phyloP scores from a whole-genome alignment of 2,329 filamentous ascomycete species.

The Aspergillus glaucus region DNA sequence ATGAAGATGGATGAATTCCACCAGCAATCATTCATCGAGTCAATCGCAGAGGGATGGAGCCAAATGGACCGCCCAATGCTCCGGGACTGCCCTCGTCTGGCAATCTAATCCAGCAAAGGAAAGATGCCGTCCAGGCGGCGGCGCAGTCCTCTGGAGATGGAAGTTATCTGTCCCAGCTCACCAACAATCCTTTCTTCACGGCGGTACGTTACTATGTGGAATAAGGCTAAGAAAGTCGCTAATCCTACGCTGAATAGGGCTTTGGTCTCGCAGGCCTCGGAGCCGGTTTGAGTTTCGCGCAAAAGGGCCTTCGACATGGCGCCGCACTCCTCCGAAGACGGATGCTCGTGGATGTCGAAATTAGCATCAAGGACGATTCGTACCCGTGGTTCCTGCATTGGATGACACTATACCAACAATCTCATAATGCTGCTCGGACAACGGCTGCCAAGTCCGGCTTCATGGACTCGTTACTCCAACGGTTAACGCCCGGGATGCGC shows the following conservation, averaged over 20 bases:
- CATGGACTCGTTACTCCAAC: constrained; percentile 49
- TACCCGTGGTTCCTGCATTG: constrained; percentile 93
- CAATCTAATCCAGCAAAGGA: constrained; percentile 31
- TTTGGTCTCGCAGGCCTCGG: constrained; percentile 88
- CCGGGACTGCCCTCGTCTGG: constrained; percentile 24
- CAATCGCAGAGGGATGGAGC: constrained; percentile 28
- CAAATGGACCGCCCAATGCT: constrained; percentile 25
- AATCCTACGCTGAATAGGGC: constrained; percentile 44
- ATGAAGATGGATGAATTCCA: not conserved
- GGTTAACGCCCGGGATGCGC: constrained; percentile 55
- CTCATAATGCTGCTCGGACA: constrained; percentile 49
- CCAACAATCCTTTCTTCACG: constrained; percentile 46
- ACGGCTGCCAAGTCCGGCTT: constrained; percentile 35
- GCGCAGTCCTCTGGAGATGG: constrained; percentile 29
- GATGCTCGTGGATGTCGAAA: constrained; percentile 90
- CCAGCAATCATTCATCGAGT: too few species aligned
- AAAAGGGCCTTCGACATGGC: constrained; percentile 66
- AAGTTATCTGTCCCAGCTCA: constrained; percentile 39
- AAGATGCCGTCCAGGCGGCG: constrained; percentile 23
- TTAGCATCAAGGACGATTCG: constrained; percentile 85
- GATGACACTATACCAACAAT: constrained; percentile 75
- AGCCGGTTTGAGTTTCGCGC: constrained; percentile 71
- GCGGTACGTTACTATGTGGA: constrained; percentile 30
- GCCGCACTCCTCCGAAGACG: constrained; percentile 72
- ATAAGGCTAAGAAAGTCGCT: not conserved